Evolutionary conservation across 2,329 filamentous ascomycete genomes (phyloP).

Genomic region (Akanthomyces lecanii): DNA sequence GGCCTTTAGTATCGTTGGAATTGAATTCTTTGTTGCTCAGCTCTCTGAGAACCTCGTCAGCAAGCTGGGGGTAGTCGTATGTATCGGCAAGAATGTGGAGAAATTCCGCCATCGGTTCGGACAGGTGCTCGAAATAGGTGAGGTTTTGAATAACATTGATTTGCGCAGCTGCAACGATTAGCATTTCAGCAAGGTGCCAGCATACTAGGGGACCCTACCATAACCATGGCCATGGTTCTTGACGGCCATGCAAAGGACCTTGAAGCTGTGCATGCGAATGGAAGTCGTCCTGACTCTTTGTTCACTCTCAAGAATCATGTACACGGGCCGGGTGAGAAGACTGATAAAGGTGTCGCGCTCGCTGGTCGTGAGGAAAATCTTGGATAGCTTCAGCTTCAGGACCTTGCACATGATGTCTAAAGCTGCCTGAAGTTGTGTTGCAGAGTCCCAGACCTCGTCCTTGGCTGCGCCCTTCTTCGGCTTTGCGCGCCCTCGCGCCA

Average conservation of each 20-base stretch:
- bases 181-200: constrained; percentile 19
- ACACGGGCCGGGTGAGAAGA: constrained; percentile 86
- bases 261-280: constrained; percentile 96
- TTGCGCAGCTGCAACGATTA: constrained; percentile 68
- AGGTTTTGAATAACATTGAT: constrained; percentile 97
- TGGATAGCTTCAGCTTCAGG: constrained; percentile 83
- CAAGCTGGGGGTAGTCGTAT: constrained; percentile 94
- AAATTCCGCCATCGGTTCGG: constrained; percentile 98
- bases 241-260: constrained; percentile 90
- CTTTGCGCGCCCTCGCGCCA: constrained; percentile 68
- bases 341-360: constrained; percentile 94
- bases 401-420: constrained; percentile 96
- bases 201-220: constrained; percentile 48
- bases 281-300: constrained; percentile 82
- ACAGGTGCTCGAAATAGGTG: constrained; percentile 98
- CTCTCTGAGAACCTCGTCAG: constrained; percentile 89
- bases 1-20: constrained; percentile 89
- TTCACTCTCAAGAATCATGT: constrained; percentile 91
- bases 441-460: constrained; percentile 83
- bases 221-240: constrained; percentile 98
- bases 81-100: constrained; percentile 92
- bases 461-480: constrained; percentile 75
- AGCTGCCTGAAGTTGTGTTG: constrained; percentile 78
- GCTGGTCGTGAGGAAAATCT: constrained; percentile 93
- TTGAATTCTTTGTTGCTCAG: constrained; percentile 98